Evolutionary conservation across 2,329 filamentous ascomycete genomes (phyloP).

Genomic region (Aspergillus arachidicola): DNA sequence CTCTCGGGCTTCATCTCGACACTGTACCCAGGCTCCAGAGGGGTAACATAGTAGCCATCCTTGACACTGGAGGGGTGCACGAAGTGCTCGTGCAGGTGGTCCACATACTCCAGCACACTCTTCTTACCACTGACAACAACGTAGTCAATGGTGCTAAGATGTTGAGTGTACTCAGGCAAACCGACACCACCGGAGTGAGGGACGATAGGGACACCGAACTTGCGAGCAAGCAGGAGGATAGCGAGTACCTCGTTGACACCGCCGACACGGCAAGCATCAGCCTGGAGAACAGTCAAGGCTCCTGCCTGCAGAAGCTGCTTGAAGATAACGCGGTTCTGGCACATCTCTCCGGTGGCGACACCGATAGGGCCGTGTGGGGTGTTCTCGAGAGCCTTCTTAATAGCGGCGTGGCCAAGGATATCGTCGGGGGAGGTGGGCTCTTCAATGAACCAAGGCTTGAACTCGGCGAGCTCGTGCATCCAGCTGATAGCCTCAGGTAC

Average conservation of each 20-base stretch:
- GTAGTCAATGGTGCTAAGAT: conserved; percentile 90
- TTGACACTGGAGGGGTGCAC: conserved; percentile 76
- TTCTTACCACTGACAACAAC: conserved; percentile 80
- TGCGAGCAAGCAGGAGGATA: conserved; percentile 76
- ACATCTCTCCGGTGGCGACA: conserved; percentile 92
- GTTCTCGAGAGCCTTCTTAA: conserved; percentile 73
- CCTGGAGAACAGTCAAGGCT: conserved; percentile 85
- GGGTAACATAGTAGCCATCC: conserved; percentile 86
- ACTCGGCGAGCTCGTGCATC: conserved; percentile 80
- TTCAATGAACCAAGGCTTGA: conserved; percentile 87
- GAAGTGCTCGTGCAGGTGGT: conserved; percentile 93
- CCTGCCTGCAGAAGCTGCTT: conserved; percentile 82
- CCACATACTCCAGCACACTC: conserved; percentile 85
- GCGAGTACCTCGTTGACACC: conserved; percentile 91
- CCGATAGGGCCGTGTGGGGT: conserved; percentile 65
- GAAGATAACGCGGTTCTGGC: conserved; percentile 91
- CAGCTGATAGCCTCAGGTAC: conserved; percentile 86
- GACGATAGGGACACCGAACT: conserved; percentile 75
- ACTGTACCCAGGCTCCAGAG: conserved; percentile 79
- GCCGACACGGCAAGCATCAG: conserved; percentile 86
- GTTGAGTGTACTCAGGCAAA: conserved; percentile 90
- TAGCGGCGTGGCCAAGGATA: conserved; percentile 82
- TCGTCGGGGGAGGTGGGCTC: conserved; percentile 91
- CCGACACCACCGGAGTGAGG: conserved; percentile 89
- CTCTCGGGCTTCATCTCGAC: conserved; percentile 91